Base-by-base conservation (phyloP, 306 rosid genomes). In the Lathyrus sativus region DNA sequence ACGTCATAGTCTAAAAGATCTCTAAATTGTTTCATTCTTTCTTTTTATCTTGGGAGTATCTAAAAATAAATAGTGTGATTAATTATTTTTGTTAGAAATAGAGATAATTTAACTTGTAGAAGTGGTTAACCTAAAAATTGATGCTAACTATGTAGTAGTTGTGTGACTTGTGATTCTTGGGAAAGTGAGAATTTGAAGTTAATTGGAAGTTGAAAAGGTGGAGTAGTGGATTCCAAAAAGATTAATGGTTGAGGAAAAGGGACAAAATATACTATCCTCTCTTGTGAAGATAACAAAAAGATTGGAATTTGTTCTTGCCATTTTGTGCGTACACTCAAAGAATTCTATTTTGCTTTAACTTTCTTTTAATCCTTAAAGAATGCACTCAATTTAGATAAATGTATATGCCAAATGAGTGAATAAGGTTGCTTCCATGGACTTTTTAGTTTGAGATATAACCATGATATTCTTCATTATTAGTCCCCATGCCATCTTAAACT, bases 241-340 rank as follows among this genome's bases (percentile, higher is more conserved):
- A 70, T 73, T 18, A 53, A 22, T 35, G n/a, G 37, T 50, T 9
- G 59, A 65, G 14, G 17, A 77, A 76, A 45, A 45, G 35, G 24
- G 68, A 66, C 59, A 65, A 10, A 43, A 67, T 60, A 78, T 80
- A 33, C 85, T 62, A 78, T 56, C n/a, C 83, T 63, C 79, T 62
- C 43, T 2, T n/a, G 42, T 41, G 17, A 79, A 68, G 83, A 19
- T 7, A 79, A 8, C 66, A 4, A 26, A 78, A 74, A 60, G 72
- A 15, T 13, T 53, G 72, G 76, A 70, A 69, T 70, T 70, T 51
- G 72, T 76, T 70, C 67, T 56, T 70, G n/a, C 38, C 48, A 76
- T 70, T 70, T 33, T 42, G 51, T 68, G 75, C 71, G 58, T 53
- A 42, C 71, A 79, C 76, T 70, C 71, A 70, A 76, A 45, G 75